These are phyloP conservation scores for Aureobasidium vineae DNA, from an alignment of 2,329 filamentous ascomycete genomes.

Conservation along the genomic window DNA sequence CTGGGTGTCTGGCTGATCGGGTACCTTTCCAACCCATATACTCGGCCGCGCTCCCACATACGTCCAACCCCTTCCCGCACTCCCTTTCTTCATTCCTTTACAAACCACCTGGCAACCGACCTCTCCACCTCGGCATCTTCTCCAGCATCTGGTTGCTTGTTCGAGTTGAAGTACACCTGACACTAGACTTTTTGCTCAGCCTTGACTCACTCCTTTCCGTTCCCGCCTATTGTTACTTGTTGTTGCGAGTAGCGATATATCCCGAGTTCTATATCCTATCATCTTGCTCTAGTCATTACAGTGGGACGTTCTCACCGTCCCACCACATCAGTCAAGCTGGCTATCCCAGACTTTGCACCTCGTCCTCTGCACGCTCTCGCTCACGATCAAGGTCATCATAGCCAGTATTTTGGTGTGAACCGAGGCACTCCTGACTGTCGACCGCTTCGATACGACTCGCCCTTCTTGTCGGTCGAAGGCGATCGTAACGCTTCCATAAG, in stretches of 20 bases:
- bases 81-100: constrained; percentile 15
- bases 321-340: constrained; percentile 30
- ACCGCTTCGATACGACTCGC: constrained; percentile 28
- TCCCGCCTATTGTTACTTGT: background rate
- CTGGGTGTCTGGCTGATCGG: constrained; percentile 22
- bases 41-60: constrained; percentile 15
- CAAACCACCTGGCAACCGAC: background rate
- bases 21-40: constrained; percentile 24
- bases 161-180: background rate
- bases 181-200: background rate
- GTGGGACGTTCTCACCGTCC: constrained; percentile 25
- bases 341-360: constrained; percentile 29
- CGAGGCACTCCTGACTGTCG: constrained; percentile 11
- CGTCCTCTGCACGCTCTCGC: constrained; percentile 28
- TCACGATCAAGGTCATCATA: constrained; percentile 26
- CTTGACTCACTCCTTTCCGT: background rate
- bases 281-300: background rate
- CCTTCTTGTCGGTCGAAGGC: constrained; percentile 24
- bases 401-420: constrained; percentile 12
- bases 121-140: background rate
- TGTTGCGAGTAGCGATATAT: background rate
- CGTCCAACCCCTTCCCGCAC: constrained; percentile 14
- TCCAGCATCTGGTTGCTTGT: background rate
- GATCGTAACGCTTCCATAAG: constrained; percentile 12
- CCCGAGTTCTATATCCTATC: background rate